Conservation (phyloP, 2,329 filamentous ascomycete genomes). For the Hortaea werneckii region DNA sequence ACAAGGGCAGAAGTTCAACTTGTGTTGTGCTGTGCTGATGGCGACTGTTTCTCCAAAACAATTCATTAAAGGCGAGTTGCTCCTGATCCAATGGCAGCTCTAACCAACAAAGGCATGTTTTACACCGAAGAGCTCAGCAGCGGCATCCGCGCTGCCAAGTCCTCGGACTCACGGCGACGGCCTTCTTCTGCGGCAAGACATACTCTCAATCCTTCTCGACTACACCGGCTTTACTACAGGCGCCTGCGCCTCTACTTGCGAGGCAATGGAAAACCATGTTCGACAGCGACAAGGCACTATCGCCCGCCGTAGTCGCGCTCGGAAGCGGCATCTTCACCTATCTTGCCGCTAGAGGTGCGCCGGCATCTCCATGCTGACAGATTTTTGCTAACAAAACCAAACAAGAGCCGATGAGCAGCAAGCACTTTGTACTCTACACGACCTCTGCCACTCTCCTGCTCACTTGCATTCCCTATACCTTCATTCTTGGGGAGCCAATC, state of each 20-base stretch:
- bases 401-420: conserved; percentile 5
- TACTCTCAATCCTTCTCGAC: conserved; percentile 29
- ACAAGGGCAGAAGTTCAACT: too few species aligned
- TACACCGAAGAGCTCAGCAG: conserved; percentile 3
- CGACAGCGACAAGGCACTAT: conserved; percentile 29
- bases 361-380: neutral
- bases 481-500: conserved; percentile 36
- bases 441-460: conserved; percentile 38
- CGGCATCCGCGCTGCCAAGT: conserved; percentile 40
- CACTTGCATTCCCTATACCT: conserved; percentile 44
- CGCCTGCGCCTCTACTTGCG: conserved; percentile 45
- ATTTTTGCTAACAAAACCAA: conserved; percentile 1
- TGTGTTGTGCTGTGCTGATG: too few species aligned
- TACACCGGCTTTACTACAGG: conserved; percentile 44
- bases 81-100: too few species aligned
- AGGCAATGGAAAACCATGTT: conserved; percentile 44
- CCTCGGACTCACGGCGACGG: conserved; percentile 42
- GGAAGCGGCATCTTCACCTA: conserved; percentile 35
- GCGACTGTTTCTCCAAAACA: too few species aligned
- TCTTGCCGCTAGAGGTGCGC: conserved; percentile 35
- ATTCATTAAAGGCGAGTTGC: too few species aligned
- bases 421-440: conserved; percentile 35
- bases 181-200: conserved; percentile 32
- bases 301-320: conserved; percentile 32
- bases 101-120: neutral